Evolutionary conservation across 2,329 filamentous ascomycete species (phyloP).

Genomic region (Graphilbum fragrans): DNA sequence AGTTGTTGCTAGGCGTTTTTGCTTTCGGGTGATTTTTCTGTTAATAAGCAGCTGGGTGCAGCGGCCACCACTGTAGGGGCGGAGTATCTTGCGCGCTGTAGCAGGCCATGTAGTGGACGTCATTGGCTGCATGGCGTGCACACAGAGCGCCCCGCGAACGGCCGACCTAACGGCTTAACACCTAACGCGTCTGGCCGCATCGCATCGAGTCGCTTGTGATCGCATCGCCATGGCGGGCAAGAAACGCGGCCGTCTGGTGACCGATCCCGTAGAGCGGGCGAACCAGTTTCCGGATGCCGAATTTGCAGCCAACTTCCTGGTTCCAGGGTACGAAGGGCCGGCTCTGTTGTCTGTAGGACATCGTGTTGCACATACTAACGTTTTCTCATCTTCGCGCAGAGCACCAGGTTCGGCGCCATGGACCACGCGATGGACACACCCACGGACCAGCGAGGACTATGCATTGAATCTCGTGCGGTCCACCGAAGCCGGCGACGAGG

Average conservation of each 20-base stretch:
- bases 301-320: constrained; percentile 36
- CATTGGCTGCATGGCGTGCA: too few relatives aligned
- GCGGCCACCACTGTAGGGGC: too few relatives aligned
- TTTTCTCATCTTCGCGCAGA: not conserved
- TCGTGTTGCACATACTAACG: not conserved
- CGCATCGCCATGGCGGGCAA: constrained; percentile 6
- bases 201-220: not conserved
- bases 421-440: constrained; percentile 36
- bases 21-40: too few relatives aligned
- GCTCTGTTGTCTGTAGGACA: not conserved
- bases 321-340: constrained; percentile 26
- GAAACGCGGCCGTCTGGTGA: constrained; percentile 7
- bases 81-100: too few relatives aligned
- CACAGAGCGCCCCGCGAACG: too few relatives aligned
- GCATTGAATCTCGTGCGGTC: constrained; percentile 29
- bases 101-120: too few relatives aligned
- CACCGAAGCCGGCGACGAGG: constrained; percentile 23
- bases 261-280: constrained; percentile 31
- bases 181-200: too few relatives aligned
- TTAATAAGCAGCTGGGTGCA: too few relatives aligned
- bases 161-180: too few relatives aligned
- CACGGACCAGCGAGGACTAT: constrained; percentile 27
- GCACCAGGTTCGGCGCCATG: constrained; percentile 10
- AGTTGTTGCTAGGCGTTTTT: too few relatives aligned
- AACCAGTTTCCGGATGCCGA: constrained; percentile 33